Evolutionary conservation across 306 rosid species (phyloP).

Genomic region (Adenanthera pavonina): DNA sequence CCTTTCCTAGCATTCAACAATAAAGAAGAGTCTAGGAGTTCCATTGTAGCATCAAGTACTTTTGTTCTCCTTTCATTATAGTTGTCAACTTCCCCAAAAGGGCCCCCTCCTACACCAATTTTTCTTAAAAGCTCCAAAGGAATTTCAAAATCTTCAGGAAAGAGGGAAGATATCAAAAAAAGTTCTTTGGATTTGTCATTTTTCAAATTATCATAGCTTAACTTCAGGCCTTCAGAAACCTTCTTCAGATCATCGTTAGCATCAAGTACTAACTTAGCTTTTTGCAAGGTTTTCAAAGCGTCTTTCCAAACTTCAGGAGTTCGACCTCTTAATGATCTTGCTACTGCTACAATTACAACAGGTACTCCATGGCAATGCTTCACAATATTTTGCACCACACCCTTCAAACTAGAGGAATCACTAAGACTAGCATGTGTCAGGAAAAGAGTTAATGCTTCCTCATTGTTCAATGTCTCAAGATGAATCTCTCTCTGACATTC

Average conservation of each 20-base stretch:
- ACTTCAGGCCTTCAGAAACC: constrained; percentile 14
- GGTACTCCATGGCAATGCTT: constrained; percentile 36
- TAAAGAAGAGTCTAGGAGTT: constrained; percentile 30
- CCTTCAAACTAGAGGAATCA: background rate
- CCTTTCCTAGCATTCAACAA: background rate
- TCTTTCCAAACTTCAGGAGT: background rate
- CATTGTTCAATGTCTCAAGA: background rate
- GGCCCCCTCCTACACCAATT: background rate
- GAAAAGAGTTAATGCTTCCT: constrained; percentile 31
- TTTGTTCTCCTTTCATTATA: background rate
- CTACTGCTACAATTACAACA: background rate
- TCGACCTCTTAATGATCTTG: constrained; percentile 5
- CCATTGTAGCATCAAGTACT: background rate
- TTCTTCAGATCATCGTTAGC: background rate
- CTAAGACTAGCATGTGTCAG: background rate
- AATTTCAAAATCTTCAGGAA: constrained; percentile 32
- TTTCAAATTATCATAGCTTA: constrained; percentile 36
- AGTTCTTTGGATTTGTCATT: background rate
- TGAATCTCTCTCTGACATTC: constrained; percentile 8
- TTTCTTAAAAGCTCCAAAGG: background rate
- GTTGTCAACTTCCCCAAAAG: background rate
- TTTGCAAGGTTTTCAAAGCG: background rate
- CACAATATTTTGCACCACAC: background rate
- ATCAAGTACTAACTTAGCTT: background rate
- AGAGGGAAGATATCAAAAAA: constrained; percentile 27